These are phyloP conservation scores for Phytophthora sp. DNA, from an alignment of 352 stramenopile genomes.

Conservation along the genomic window DNA sequence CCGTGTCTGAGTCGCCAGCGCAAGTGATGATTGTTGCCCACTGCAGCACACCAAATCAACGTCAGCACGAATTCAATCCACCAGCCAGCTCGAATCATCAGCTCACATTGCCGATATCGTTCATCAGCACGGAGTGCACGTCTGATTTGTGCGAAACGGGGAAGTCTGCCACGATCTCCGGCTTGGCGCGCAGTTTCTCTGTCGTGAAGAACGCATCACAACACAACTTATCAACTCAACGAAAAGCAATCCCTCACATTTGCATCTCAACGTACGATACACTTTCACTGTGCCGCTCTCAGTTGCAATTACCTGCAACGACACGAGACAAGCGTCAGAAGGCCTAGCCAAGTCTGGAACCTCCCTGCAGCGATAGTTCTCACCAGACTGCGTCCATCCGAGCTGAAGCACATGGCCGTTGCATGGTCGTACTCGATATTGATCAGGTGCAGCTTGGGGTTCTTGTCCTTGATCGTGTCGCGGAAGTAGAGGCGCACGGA, in stretches of 20 bases:
- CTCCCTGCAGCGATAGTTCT: no score
- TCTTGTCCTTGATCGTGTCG: constrained; percentile 68
- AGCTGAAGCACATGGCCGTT: constrained; percentile 78
- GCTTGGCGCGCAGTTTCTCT: constrained; percentile 83
- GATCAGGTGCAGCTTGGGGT: constrained; percentile 64
- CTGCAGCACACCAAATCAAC: constrained; percentile 27
- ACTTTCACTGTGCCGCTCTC: constrained; percentile 74
- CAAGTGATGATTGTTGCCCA: constrained; percentile 84
- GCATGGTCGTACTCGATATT: constrained; percentile 83
- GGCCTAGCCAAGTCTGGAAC: no score
- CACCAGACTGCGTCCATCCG: constrained; percentile 73
- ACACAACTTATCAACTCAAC: not conserved
- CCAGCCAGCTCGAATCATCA: not conserved
- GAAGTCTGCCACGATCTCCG: constrained; percentile 72
- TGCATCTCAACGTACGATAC: constrained; percentile 54
- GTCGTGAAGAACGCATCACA: not conserved
- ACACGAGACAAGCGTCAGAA: no score
- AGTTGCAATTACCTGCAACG: constrained; percentile 69
- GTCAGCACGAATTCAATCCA: not conserved
- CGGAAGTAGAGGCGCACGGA: constrained; percentile 76
- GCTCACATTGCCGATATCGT: constrained; percentile 71
- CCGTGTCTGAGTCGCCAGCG: constrained; percentile 67
- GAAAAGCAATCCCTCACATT: not conserved
- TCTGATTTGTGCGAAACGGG: constrained; percentile 71
- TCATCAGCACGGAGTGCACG: constrained; percentile 84